Conservation (phyloP, 2,329 filamentous ascomycete species). For the Fusarium circinatum region DNA sequence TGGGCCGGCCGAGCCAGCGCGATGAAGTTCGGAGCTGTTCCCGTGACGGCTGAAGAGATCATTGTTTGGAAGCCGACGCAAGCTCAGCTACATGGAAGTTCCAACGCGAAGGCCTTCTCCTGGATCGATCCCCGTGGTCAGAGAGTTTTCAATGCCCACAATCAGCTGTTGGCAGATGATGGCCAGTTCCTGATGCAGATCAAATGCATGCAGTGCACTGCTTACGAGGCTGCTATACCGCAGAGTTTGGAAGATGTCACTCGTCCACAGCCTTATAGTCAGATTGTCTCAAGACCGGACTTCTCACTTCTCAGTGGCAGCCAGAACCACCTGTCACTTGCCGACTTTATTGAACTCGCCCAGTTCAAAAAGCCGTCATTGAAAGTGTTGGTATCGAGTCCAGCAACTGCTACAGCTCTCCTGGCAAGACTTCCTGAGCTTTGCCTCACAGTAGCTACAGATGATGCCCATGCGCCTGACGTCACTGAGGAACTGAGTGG, state of each 20-base stretch:
- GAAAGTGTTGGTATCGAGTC: background rate
- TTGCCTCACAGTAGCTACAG: background rate
- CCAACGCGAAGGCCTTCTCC: background rate
- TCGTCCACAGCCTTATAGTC: background rate
- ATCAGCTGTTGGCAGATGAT: background rate
- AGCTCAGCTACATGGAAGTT: background rate
- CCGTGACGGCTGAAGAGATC: background rate
- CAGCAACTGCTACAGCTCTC: background rate
- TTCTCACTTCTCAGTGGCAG: background rate
- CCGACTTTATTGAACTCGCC: background rate
- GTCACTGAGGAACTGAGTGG: background rate
- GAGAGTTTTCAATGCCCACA: background rate
- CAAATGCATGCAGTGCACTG: background rate
- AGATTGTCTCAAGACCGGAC: background rate
- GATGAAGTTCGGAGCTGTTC: background rate
- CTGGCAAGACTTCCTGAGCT: background rate
- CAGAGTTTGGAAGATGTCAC: background rate
- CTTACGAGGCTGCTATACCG: background rate
- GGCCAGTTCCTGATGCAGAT: background rate
- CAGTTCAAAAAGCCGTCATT: background rate
- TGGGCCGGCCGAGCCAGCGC: background rate
- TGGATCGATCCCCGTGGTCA: background rate
- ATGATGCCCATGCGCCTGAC: background rate
- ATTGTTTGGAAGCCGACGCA: background rate
- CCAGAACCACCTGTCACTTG: background rate